phyloP scores from a whole-genome alignment of 345 rosid species.

The Psidium friedrichsthalianum region DNA sequence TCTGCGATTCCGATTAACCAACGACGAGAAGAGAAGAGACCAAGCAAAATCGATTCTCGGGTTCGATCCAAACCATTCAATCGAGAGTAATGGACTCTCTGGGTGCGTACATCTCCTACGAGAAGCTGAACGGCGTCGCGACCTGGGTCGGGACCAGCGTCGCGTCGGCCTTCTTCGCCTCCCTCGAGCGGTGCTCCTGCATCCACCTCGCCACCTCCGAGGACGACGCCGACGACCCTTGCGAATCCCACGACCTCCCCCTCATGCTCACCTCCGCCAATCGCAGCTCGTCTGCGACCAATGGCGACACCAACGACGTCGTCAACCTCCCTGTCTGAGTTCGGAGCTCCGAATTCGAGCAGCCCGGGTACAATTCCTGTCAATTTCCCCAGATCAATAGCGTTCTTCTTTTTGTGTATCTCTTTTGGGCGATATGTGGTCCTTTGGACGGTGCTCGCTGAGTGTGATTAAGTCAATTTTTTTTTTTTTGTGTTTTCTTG shows the following conservation, averaged over 20 bases:
- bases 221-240: conserved; percentile 18
- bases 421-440: background rate
- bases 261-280: conserved; percentile 17
- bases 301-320: conserved; percentile 5
- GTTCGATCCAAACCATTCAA: background rate
- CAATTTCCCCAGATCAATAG: background rate
- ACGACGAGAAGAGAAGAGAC: background rate
- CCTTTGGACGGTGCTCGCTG: background rate
- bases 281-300: conserved; percentile 3
- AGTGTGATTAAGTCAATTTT: background rate
- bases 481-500: background rate
- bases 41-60: background rate
- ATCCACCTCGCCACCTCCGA: conserved; percentile 38
- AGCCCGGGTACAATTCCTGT: background rate
- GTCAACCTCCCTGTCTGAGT: conserved; percentile 14
- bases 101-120: conserved; percentile 22
- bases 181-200: conserved; percentile 40
- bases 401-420: background rate
- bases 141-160: conserved; percentile 39
- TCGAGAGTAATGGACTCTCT: conserved; percentile 1
- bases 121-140: conserved; percentile 22
- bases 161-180: conserved; percentile 37
- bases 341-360: background rate
- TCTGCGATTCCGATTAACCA: background rate
- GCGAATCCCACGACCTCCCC: conserved; percentile 32